Evolutionary conservation across 192 early-diverging fungal genomes (phyloP), one percentile per base, ranked within the genome.

Genomic region (Entomortierella lignicola): DNA sequence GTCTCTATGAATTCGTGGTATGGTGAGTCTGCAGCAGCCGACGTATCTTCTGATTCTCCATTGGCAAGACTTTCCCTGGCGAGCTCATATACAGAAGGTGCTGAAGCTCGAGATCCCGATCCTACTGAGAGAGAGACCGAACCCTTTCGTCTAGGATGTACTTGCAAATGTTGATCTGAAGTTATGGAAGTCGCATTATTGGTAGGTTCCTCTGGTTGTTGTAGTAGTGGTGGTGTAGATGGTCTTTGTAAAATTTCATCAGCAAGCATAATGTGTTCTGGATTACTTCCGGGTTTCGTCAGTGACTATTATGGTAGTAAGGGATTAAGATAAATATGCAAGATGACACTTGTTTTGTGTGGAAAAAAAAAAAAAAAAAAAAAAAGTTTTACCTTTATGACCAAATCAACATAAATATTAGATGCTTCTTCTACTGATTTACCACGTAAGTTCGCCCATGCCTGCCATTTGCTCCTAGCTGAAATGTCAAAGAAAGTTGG

Each of bases 371-470:
- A 42, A 12, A 31, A 2, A 55, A 12, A 56, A 27, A 56, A 27
- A 44, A 53, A 27, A 39, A 5, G 25, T 31, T 15, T 54, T 59
- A 79, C 75, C 62, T 61, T 70, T 44, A 79, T 57, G 8, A 79
- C 75, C 18, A 79, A 25, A 43, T 79, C 62, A 31, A 79, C 67
- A 31, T 79, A 79, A 17, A 60, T 44, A 10, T 66, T 63, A 21
- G 48, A 32, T 8, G 75, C 75, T 23, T 79, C 61, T 1, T 64
- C 56, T 21, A 51, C 20, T 23, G 63, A 60, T 47, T 70, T 79
- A 51, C 75, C 75, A 4, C 62, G 60, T 67, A 79, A 66, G 68
- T 79, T 79, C 10, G 75, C 60, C 75, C 75, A 79, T n/a, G 75
- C 75, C 39, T 79, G 75, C 75, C 75, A 79, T 41, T 79, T 79